Conservation (phyloP, 306 rosid species). For the Dryas alaskensis region DNA sequence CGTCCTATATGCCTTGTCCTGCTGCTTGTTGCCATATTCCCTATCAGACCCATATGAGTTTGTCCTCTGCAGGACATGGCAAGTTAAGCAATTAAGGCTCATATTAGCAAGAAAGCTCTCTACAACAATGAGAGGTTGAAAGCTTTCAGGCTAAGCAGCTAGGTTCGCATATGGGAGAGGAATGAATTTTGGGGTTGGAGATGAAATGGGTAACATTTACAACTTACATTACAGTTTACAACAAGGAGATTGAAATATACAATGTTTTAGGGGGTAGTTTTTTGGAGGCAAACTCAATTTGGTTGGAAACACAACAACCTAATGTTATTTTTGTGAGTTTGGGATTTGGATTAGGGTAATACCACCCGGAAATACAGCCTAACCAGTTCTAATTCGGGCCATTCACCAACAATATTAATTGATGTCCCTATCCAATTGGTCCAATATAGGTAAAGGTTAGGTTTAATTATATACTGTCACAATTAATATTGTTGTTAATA, state of each 20-base stretch:
- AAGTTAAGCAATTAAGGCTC: constrained; percentile 67
- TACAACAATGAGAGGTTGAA: background rate
- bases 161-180: constrained; percentile 19
- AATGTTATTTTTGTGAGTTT: constrained; percentile 21
- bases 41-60: constrained; percentile 38
- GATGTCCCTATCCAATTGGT: constrained; percentile 7
- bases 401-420: background rate
- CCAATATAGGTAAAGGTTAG: background rate
- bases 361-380: constrained; percentile 36
- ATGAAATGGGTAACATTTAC: background rate
- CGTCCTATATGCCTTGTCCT: constrained; percentile 20
- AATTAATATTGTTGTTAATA: no score
- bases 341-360: constrained; percentile 16
- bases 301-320: constrained; percentile 2
- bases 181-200: constrained; percentile 26
- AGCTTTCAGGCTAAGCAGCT: constrained; percentile 7
- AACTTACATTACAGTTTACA: background rate
- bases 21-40: constrained; percentile 1
- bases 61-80: constrained; percentile 48
- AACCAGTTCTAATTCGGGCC: constrained; percentile 40
- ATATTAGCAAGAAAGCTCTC: constrained; percentile 35
- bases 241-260: constrained; percentile 17
- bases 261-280: background rate
- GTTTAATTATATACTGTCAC: background rate
- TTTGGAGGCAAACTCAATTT: constrained; percentile 7